Evolutionary conservation across 2,329 filamentous ascomycete genomes (phyloP).

Genomic region (Epichloe hybrida): DNA sequence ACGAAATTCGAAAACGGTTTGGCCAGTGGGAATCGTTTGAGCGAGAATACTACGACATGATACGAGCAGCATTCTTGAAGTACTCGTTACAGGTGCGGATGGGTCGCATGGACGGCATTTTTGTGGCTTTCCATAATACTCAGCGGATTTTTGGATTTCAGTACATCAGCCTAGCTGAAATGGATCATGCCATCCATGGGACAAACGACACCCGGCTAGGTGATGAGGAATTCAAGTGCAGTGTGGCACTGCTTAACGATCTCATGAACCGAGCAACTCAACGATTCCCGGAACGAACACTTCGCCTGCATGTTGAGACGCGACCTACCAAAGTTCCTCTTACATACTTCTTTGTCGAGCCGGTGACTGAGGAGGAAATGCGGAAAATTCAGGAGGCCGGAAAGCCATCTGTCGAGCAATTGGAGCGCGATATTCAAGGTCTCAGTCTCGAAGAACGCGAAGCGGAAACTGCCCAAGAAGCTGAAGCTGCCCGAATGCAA

Average conservation of each 20-base stretch:
- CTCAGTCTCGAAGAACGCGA: conserved; percentile 24
- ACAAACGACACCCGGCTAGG: conserved; percentile 53
- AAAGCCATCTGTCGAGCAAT: conserved; percentile 51
- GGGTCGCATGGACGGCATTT: conserved; percentile 97
- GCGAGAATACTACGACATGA: conserved; percentile 94
- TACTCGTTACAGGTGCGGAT: conserved; percentile 95
- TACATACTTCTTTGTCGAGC: conserved; percentile 86
- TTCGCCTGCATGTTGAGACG: conserved; percentile 75
- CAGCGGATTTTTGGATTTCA: conserved; percentile 95
- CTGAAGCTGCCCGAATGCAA: conserved; percentile 9
- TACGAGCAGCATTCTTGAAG: conserved; percentile 84
- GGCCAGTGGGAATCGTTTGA: conserved; percentile 88
- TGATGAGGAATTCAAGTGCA: conserved; percentile 74
- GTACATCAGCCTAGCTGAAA: conserved; percentile 73
- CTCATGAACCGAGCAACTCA: conserved; percentile 61
- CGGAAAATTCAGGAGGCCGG: conserved; percentile 57
- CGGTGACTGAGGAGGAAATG: conserved; percentile 61
- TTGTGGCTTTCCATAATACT: conserved; percentile 91
- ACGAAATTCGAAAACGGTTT: conserved; percentile 65
- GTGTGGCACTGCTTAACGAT: conserved; percentile 65
- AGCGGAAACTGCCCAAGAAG: conserved; percentile 8
- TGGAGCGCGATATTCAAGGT: conserved; percentile 50
- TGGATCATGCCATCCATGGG: conserved; percentile 85
- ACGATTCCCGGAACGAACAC: conserved; percentile 60
- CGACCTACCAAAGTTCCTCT: conserved; percentile 44